Evolutionary conservation across 805 yeast genomes (phyloP), one percentile per base, ranked within the genome.

Genomic region (Helenozyma rhizophorensis): DNA sequence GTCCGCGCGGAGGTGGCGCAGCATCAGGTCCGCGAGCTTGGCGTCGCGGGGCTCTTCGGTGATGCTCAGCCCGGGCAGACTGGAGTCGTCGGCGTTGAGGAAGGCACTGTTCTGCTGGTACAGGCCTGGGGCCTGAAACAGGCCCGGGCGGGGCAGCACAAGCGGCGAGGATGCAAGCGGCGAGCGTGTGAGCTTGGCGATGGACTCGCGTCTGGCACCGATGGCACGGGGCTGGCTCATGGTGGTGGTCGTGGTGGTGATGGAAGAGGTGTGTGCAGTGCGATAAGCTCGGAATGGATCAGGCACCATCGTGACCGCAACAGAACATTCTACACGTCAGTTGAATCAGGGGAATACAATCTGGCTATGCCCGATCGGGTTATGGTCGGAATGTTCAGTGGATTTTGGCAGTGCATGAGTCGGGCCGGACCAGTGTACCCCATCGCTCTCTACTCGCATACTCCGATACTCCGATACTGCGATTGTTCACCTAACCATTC

Each of bases 201-300:
- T 41, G 4, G 43, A 37, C 33, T 37, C 32, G 21, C 47, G 28
- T 25, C 47, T 31, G 16, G 42, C 28, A 14, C 31, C 24, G 25
- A 45, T 43, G 24, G 40, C 42, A 14, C 34, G 42, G 7, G 50
- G 50, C 37, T 36, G 46, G 30, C 47, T 39, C 50, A 45, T 45
- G 36, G 24, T 9, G 6, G 15, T 8, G 14, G 9, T n/a, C 6
- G 21, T 24, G n/a, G n/a, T n/a, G 4, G 26, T 24, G 15, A 15
- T 24, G 13, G 8, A 8, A 17, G 5, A 17, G 8, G 19, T 17
- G 19, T 8, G 19, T 8, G 19, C 19, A 6, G 19, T 8, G 8
- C 19, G n/a, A n/a, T n/a, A n/a, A n/a, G n/a, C n/a, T n/a, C n/a
- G n/a, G n/a, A n/a, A n/a, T n/a, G n/a, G n/a, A n/a, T n/a, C n/a